Evolutionary conservation across 495 filamentous ascomycete species (phyloP).

Genomic region (Xylaria acuta): DNA sequence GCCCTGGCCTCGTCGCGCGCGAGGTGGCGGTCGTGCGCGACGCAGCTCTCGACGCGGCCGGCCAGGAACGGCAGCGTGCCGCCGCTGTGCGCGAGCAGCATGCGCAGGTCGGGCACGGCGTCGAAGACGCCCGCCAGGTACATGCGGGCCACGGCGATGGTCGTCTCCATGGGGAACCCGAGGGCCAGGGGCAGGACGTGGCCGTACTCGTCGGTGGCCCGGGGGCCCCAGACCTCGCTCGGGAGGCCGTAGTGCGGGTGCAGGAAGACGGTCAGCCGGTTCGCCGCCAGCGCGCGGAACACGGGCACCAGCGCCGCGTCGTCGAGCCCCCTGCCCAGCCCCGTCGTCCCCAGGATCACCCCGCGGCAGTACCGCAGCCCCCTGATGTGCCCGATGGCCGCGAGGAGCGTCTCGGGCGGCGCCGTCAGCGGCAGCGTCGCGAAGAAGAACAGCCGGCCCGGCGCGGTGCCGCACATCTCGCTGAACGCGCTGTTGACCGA

Average conservation of each 20-base stretch:
- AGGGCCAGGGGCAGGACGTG: constrained; percentile 87
- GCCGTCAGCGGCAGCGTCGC: constrained; percentile 81
- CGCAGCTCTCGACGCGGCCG: constrained; percentile 86
- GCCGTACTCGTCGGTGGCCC: constrained; percentile 71
- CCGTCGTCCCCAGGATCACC: constrained; percentile 86
- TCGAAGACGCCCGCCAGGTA: constrained; percentile 85
- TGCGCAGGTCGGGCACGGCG: constrained; percentile 68
- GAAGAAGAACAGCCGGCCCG: constrained; percentile 76
- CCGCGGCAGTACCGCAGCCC: constrained; percentile 73
- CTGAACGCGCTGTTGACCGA: constrained; percentile 81
- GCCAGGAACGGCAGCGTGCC: constrained; percentile 90
- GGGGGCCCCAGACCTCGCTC: constrained; percentile 74
- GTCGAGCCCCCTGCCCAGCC: constrained; percentile 82
- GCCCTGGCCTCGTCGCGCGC: constrained; percentile 56
- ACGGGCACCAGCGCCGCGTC: constrained; percentile 74
- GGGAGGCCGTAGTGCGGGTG: constrained; percentile 96
- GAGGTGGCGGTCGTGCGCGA: constrained; percentile 78
- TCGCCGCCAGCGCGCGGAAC: constrained; percentile 70
- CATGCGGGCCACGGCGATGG: constrained; percentile 90
- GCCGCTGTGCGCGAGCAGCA: constrained; percentile 87
- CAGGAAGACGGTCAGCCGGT: constrained; percentile 73
- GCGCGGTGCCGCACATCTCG: constrained; percentile 64
- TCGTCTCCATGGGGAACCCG: constrained; percentile 93
- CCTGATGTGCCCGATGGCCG: constrained; percentile 67
- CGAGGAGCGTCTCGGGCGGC: constrained; percentile 62